These are phyloP conservation scores for Phytophthora lateralis DNA, from an alignment of 352 stramenopile species.

Conservation along the genomic window DNA sequence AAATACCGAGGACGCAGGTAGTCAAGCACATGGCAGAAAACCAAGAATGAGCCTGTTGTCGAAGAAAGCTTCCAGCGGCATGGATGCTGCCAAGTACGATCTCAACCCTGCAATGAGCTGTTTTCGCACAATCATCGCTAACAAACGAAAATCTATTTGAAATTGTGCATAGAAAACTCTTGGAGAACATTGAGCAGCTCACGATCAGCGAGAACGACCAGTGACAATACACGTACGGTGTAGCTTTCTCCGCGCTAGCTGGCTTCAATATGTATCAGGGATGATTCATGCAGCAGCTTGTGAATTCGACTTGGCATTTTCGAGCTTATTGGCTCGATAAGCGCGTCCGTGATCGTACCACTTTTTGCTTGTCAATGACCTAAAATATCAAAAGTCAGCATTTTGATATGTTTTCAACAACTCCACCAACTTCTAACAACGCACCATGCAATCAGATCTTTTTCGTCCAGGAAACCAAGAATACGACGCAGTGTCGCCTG, in stretches of 20 bases:
- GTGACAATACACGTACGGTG: background rate
- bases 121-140: constrained; percentile 3
- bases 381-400: constrained; percentile 12
- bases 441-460: constrained; percentile 47
- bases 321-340: constrained; percentile 31
- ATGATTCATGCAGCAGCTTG: constrained; percentile 16
- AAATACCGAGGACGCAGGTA: constrained; percentile 3
- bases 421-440: constrained; percentile 4
- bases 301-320: constrained; percentile 17
- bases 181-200: constrained; percentile 52
- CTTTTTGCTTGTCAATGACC: constrained; percentile 52
- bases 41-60: constrained; percentile 26
- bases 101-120: background rate
- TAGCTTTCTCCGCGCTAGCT: background rate
- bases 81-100: constrained; percentile 51
- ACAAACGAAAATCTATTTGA: constrained; percentile 35
- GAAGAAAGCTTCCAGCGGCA: constrained; percentile 46
- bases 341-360: constrained; percentile 39
- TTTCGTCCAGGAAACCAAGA: constrained; percentile 33
- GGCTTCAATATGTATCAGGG: background rate
- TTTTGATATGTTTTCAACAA: background rate
- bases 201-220: constrained; percentile 19
- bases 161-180: constrained; percentile 34
- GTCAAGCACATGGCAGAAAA: background rate
- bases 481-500: constrained; percentile 35